Evolutionary conservation across 2,329 filamentous ascomycete species (phyloP).

Genomic region (Rhynchosporium graminicola): DNA sequence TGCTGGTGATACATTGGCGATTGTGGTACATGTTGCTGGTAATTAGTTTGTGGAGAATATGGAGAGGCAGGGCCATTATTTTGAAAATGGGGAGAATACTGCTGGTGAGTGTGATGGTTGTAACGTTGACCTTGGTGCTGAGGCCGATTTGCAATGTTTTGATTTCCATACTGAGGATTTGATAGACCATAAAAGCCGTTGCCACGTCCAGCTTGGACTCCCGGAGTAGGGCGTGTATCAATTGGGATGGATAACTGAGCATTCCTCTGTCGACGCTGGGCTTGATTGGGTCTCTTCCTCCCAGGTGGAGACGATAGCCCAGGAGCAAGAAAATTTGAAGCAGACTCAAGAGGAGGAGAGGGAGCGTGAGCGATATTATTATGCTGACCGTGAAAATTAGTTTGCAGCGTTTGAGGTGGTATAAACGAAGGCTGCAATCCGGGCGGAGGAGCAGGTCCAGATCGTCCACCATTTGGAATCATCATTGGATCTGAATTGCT

Average conservation of each 20-base stretch:
- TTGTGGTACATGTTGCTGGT: slow-evolving; percentile 37
- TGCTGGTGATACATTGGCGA: slow-evolving; percentile 37
- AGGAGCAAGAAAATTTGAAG: slow-evolving; percentile 1
- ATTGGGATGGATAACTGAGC: slow-evolving; percentile 59
- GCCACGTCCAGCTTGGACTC: slow-evolving; percentile 37
- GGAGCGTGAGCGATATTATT: not conserved
- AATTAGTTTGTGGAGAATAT: slow-evolving; percentile 24
- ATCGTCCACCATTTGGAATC: slow-evolving; percentile 26
- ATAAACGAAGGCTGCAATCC: slow-evolving; percentile 15
- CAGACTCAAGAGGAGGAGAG: not conserved
- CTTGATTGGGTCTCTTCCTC: slow-evolving; percentile 59
- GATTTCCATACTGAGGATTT: slow-evolving; percentile 7
- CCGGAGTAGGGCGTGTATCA: slow-evolving; percentile 46
- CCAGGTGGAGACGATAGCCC: slow-evolving; percentile 16
- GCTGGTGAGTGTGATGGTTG: slow-evolving; percentile 24
- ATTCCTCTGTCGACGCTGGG: slow-evolving; percentile 63
- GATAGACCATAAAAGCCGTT: slow-evolving; percentile 16
- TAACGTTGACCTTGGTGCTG: slow-evolving; percentile 28
- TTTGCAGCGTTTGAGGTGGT: slow-evolving; percentile 31
- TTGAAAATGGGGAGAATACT: slow-evolving; percentile 30
- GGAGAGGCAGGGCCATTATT: slow-evolving; percentile 28
- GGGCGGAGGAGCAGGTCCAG: slow-evolving; percentile 6
- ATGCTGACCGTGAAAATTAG: not conserved
- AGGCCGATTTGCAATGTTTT: slow-evolving; percentile 6
- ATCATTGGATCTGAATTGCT: slow-evolving; percentile 45